Conservation (phyloP, 257 asterid species). For the Mentha longifolia region DNA sequence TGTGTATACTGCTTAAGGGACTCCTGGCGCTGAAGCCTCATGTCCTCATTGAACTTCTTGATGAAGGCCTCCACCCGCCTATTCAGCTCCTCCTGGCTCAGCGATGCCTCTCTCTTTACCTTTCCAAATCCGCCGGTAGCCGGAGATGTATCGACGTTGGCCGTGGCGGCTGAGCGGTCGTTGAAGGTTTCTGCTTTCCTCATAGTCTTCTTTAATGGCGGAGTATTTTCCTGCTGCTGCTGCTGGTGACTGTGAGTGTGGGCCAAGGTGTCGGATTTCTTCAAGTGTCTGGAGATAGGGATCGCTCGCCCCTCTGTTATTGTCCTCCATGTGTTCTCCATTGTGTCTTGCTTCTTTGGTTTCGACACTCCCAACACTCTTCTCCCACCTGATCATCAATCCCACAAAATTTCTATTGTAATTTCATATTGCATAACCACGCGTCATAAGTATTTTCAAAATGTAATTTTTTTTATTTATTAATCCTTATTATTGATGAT, state of each 20-base stretch:
- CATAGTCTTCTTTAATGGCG: conserved; percentile 49
- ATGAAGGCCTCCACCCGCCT: conserved; percentile 82
- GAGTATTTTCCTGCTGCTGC: conserved; percentile 32
- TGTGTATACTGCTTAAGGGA: conserved; percentile 63
- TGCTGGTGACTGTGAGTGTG: conserved; percentile 29
- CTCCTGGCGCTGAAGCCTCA: conserved; percentile 82
- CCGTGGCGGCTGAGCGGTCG: conserved; percentile 36
- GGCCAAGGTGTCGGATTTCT: conserved; percentile 68
- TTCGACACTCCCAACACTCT: conserved; percentile 62
- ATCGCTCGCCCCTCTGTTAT: conserved; percentile 82
- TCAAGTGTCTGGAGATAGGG: conserved; percentile 71
- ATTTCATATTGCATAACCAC: too few relatives aligned
- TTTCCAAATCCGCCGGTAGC: conserved; percentile 47
- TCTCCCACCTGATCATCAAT: conserved; percentile 58
- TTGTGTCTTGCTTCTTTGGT: conserved; percentile 66
- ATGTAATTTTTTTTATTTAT: too few relatives aligned
- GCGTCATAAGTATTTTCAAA: too few relatives aligned
- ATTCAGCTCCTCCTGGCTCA: conserved; percentile 73
- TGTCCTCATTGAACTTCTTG: conserved; percentile 80
- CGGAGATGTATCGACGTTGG: conserved; percentile 18
- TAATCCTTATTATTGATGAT: too few relatives aligned
- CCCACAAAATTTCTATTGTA: too few relatives aligned
- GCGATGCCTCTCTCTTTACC: conserved; percentile 64
- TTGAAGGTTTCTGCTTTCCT: conserved; percentile 66
- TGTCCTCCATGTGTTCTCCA: conserved; percentile 84